Base-by-base conservation (phyloP, 2,329 filamentous ascomycete genomes). In the Arachnomyces sp. region DNA sequence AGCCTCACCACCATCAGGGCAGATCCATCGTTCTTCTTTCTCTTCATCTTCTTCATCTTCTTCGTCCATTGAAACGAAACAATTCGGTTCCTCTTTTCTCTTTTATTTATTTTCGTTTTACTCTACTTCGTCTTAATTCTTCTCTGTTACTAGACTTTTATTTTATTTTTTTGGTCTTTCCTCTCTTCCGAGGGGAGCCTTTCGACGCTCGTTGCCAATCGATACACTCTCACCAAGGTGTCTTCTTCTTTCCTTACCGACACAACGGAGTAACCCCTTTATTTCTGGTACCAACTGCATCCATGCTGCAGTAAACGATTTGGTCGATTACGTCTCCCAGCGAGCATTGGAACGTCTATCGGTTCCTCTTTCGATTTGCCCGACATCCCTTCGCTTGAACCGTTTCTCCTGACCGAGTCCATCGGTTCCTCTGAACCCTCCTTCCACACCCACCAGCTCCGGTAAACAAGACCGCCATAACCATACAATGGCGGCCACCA, bases 401-500 rank as follows among this genome's bases (percentile, higher is more conserved):
- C 20, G 28, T 38, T 13, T 31, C 20, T 5, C 38, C n/a, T n/a
- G n/a, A n/a, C n/a, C n/a, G 20, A 25, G 5, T 25, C 20, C 20
- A 5, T 25, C 20, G 9, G 5, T 25, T 5, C 20, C 20, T 9
- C 5, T 25, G 5, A 5, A 25, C 20, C 20, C 20, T 7, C 15
- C 16, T 29, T 18, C 36, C 2, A 11, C 28, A 28, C 35, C 34
- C 16, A 8, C 17, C 25, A 28, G 8, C 11, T 20, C 18, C 11
- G 11, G 12, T 15, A 35, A 7, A 35, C 17, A 5, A 9, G 35
- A 20, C 28, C 11, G 4, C 38, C 28, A 25, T 25, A 25, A 9
- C 20, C n/a, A n/a, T 46, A 55, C 13, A 36, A 65, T 63, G 61
- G 54, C 56, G 31, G 53, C 50, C 37, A 49, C 47, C 29, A 53